Base-by-base conservation (phyloP, 1,284 basidiomycete genomes). In the Apiotrichum montevideense region DNA sequence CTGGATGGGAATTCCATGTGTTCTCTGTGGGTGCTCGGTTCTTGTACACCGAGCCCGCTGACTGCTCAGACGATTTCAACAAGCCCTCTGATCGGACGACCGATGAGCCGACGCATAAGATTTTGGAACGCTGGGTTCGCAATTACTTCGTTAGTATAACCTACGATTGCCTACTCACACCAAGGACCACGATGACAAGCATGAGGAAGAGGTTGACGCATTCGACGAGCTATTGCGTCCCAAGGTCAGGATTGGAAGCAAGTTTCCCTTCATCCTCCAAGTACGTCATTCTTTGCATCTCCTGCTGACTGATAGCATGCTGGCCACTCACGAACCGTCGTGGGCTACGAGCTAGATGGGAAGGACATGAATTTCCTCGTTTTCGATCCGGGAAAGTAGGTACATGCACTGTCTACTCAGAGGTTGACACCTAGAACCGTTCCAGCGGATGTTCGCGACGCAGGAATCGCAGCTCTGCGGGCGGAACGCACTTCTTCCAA, bases 321-420 rank as follows among this genome's bases (percentile, higher is more conserved):
- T 4, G 88, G 90, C 0, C 90, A 94, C 75, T 93, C 90, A 13
- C 77, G 87, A n/a, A 86, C 85, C 1, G 84, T 94, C 13, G 80
- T 93, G 2, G 90, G 90, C 1, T 91, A 87, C 65, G 88, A 93
- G 69, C 74, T 84, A 41, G 79, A 77, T 35, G 81, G 80, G 61
- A 78, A 78, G 29, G 74, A 78, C 11, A 78, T 82, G 42, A 85
- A 83, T 63, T 78, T 94, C 2, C 78, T 93, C 9, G 77, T 83
- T 7, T 88, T 91, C 60, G 88, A 93, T 76, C 88, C 90, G 10
- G 83, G 84, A n/a, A 79, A 71, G 89, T 89, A 61, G 63, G 81
- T 71, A 21, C 51, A 43, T 6, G 21, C n/a, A 3, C 8, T 35
- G 44, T 8, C 42, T 33, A 37, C 45, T 46, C 21, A 21, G 21